Evolutionary conservation across 2,329 filamentous ascomycete species (phyloP), one percentile per base, ranked within the genome.

Genomic region (Colletotrichum spaethianum): DNA sequence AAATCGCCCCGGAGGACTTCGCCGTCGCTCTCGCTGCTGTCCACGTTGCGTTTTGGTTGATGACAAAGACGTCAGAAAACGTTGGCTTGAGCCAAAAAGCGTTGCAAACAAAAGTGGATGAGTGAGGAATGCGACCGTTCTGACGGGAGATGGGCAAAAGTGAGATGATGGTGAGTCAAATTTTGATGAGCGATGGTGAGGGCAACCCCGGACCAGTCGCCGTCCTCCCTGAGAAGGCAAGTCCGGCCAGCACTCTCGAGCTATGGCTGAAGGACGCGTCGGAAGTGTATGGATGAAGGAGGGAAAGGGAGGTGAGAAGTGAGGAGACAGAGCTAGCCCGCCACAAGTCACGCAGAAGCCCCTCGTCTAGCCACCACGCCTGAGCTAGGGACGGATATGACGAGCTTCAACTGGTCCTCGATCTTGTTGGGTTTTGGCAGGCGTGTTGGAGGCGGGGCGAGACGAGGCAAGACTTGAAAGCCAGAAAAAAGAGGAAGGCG

Each of bases 101-200:
- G 55, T 38, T n/a, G 50, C 20, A 16, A 36, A 48, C 46, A 23
- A 11, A 38, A 57, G 36, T 12, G 6, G 9, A 14, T 6, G 31
- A 62, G 33, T 2, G 56, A 67, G 57, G 68, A 68, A 68, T 50
- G 57, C 63, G 40, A 52, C 57, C 36, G 50, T 46, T 53, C 33
- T 12, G 36, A 61, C 28, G 12, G 28, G 18, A 23, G 20, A 14
- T 7, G 28, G 9, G 6, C 14, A 56, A 20, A n/a, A 16, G 57
- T 52, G 65, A 63, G 64, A 69, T 72, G 69, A 67, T 11, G 62
- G 68, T 68, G 63, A 67, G 68, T 61, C 68, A 62, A 63, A 38
- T 44, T 62, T 71, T 68, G 63, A 68, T 68, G 50, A 71, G 64
- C 28, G 40, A 57, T 20, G 36, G 28, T 46, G 33, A 33, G 33